Evolutionary conservation across 2,329 filamentous ascomycete genomes (phyloP), one percentile per base, ranked within the genome.

Genomic region (Xylaria sp.): DNA sequence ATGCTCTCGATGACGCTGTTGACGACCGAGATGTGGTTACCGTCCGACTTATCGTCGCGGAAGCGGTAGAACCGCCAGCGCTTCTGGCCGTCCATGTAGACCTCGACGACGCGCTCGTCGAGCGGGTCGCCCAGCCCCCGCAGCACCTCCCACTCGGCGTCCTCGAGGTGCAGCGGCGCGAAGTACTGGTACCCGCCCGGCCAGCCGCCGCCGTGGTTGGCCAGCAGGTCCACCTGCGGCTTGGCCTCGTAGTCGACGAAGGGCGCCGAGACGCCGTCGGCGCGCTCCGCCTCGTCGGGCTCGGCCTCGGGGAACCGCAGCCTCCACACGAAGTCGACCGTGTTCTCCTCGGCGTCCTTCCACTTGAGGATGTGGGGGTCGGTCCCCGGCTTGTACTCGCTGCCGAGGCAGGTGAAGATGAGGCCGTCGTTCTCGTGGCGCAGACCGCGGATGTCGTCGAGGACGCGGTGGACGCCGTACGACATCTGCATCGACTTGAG

Each of bases 321-420:
- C 47, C 83, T 84, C 64, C 97, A 81, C 39, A 89, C 84, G 71
- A 96, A 97, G 71, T 99, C 94, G 63, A 99, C 86, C 0, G 92
- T 96, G 76, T 99, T 99, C 72, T 99, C 94, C 61, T 90, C 81
- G 3, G 91, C 91, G 0, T 93, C 92, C 74, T 99, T 99, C 94
- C 94, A 99, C 73, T 99, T 99, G 38, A 99, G 78, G 59, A 97
- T 99, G 71, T 96, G 88, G 45, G 85, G 84, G 72, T 99, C 94
- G 11, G 94, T 99, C 62, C 94, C 94, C 62, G 89, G 88, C 64
- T 88, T 87, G 76, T 99, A 99, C 8, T 88, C 82, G 17, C 90
- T 91, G 64, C 86, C 88, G 60, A 90, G 86, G 75, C 93, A 96
- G n/a, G 94, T 97, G 74, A 97, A 99, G 68, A 99, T 96, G 43